Evolutionary conservation across 768 basidiomycete species (phyloP), one percentile per base, ranked within the genome.

Genomic region (Suillus weaverae): DNA sequence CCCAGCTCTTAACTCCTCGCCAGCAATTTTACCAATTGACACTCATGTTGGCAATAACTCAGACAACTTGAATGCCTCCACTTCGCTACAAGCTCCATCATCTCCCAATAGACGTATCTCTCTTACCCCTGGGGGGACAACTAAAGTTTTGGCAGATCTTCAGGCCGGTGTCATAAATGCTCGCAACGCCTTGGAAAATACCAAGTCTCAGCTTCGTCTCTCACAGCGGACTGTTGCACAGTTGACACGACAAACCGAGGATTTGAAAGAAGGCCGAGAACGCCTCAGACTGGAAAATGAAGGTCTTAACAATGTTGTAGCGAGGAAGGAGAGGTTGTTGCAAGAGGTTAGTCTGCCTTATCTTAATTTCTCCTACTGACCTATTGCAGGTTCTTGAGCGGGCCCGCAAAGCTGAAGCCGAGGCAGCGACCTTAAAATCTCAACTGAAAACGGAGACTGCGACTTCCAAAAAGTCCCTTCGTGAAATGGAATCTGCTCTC

Each of bases 251-350:
- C 91, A 92, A 76, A 90, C 89, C 32, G 94, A 95, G 74, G 94
- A 96, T 74, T 74, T 95, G 73, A 95, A 94, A 74, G 94, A 95
- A 74, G 89, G 86, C 3, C 82, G 93, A 67, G 94, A 96, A 75
- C 81, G 94, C 56, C 76, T 95, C 67, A 77, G 92, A 63, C 72
- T 93, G 59, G 94, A 96, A 77, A 95, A 94, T 70, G 94, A 95
- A 72, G 90, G 90, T 3, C 75, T 95, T 69, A 94, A 94, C 70
- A 92, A 93, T 67, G 93, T 95, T 20, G 90, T 96, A 30, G 86
- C 92, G 35, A 82, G 94, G 65, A 95, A 95, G 74, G 94, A 96
- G 77, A 82, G 94, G 67, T 70, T 95, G 62, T 76, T 94, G 66
- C 94, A 95, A 77, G 94, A 96, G 81, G 91, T 91, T 67, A 63